Evolutionary conservation across 306 rosid species (phyloP).

Genomic region (Canavalia gladiata): DNA sequence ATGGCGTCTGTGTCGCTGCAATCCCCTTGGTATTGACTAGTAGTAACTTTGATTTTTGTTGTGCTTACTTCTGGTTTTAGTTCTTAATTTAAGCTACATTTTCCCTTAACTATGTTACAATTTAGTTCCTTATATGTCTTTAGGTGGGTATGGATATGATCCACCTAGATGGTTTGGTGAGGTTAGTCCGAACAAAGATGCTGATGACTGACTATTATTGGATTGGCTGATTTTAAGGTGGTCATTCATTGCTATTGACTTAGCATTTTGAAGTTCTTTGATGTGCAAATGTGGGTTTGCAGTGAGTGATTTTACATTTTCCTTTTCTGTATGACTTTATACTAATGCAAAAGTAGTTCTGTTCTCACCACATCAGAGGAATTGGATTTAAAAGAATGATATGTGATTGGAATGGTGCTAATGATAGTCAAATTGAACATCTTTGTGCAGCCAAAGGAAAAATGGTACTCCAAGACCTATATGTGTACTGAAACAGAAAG

Average conservation of each 20-base stretch:
- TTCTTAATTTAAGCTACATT: conserved; percentile 13
- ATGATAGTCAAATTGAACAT: conserved; percentile 23
- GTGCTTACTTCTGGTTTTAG: background rate
- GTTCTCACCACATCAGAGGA: conserved; percentile 14
- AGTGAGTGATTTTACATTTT: background rate
- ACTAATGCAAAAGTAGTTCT: conserved; percentile 20
- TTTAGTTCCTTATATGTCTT: background rate
- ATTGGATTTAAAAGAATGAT: conserved; percentile 15
- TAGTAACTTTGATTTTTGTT: background rate
- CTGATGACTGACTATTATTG: conserved; percentile 45
- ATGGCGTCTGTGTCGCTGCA: conserved; percentile 92
- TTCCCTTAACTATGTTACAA: background rate
- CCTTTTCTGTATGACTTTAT: background rate
- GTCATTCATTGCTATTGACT: background rate
- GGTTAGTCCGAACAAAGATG: conserved; percentile 57
- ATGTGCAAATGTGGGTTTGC: conserved; percentile 11
- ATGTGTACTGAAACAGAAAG: background rate
- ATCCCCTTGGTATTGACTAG: conserved; percentile 81
- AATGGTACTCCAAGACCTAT: background rate
- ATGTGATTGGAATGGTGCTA: background rate
- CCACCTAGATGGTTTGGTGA: conserved; percentile 93
- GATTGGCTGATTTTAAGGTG: conserved; percentile 5
- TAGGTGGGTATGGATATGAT: conserved; percentile 92
- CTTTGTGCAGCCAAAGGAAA: background rate
- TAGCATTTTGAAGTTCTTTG: conserved; percentile 30